These are phyloP conservation scores for Penicillium bialowiezense DNA, from an alignment of 495 filamentous ascomycete genomes.

Conservation along the genomic window DNA sequence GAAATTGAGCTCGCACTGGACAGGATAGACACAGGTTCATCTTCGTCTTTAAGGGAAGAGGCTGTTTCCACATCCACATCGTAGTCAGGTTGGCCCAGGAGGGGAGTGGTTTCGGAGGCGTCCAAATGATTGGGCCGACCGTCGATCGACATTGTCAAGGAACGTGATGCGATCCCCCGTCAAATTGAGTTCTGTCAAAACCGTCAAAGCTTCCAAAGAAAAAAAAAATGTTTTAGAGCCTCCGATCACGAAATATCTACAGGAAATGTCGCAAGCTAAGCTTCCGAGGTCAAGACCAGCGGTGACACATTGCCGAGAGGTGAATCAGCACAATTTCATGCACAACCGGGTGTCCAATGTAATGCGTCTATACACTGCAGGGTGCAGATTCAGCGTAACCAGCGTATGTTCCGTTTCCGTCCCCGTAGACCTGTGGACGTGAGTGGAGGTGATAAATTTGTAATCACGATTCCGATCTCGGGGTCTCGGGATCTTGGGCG, in stretches of 20 bases:
- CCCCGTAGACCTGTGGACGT: too few species aligned
- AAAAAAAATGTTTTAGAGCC: not conserved
- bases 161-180: not conserved
- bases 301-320: not conserved
- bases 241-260: not conserved
- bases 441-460: too few species aligned
- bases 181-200: too few species aligned
- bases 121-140: not conserved
- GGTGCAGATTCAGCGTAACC: too few species aligned
- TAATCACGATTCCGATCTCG: not conserved
- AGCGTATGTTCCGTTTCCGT: too few species aligned
- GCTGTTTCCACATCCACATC: slow-evolving; percentile 22
- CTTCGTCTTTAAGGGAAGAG: slow-evolving; percentile 20
- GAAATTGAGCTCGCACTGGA: slow-evolving; percentile 28
- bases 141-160: not conserved
- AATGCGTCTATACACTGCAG: not conserved
- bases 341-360: not conserved
- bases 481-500: not conserved
- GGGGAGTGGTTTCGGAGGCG: slow-evolving; percentile 20
- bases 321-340: not conserved
- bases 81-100: slow-evolving; percentile 9
- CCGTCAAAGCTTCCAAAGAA: not conserved
- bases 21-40: slow-evolving; percentile 23
- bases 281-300: not conserved
- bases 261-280: not conserved